These are phyloP conservation scores for Leptomonas pyrrhocoris DNA, from an alignment of 208 protist genomes.

Conservation along the genomic window DNA sequence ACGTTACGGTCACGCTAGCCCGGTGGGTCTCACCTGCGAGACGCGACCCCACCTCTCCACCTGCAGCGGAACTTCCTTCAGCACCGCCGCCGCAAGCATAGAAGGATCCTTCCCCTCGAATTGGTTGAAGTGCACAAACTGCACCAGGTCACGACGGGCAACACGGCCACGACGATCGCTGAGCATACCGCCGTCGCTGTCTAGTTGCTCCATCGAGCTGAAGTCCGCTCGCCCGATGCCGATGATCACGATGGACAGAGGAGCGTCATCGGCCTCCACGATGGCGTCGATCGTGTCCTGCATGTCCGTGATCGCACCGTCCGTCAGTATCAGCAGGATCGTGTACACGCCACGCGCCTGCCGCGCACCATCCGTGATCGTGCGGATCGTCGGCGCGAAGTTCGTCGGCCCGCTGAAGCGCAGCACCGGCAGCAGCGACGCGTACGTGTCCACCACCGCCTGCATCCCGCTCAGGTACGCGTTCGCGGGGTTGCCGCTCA, in stretches of 20 bases:
- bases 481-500: slow-evolving; percentile 39
- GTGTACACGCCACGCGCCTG: slow-evolving; percentile 60
- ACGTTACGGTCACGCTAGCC: too few species aligned
- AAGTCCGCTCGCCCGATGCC: slow-evolving; percentile 91
- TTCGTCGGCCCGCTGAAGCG: slow-evolving; percentile 72
- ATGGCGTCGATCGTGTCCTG: slow-evolving; percentile 78
- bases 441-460: slow-evolving; percentile 59
- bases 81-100: slow-evolving; percentile 51
- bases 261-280: slow-evolving; percentile 67
- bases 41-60: slow-evolving; percentile 29
- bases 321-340: slow-evolving; percentile 91
- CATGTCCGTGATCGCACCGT: slow-evolving; percentile 89
- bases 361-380: slow-evolving; percentile 30
- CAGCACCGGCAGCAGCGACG: slow-evolving; percentile 32
- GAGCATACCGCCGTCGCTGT: slow-evolving; percentile 79
- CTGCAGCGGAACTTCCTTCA: slow-evolving; percentile 57
- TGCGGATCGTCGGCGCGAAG: slow-evolving; percentile 48
- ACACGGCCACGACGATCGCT: slow-evolving; percentile 1
- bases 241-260: slow-evolving; percentile 93
- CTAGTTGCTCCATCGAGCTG: slow-evolving; percentile 89
- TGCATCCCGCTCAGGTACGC: slow-evolving; percentile 61
- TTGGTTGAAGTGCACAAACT: slow-evolving; percentile 76
- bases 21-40: not conserved
- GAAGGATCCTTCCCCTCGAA: slow-evolving; percentile 33
- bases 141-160: slow-evolving; percentile 58